phyloP scores from a whole-genome alignment of 305 asterid genomes.

The Nicotiana rustica region DNA sequence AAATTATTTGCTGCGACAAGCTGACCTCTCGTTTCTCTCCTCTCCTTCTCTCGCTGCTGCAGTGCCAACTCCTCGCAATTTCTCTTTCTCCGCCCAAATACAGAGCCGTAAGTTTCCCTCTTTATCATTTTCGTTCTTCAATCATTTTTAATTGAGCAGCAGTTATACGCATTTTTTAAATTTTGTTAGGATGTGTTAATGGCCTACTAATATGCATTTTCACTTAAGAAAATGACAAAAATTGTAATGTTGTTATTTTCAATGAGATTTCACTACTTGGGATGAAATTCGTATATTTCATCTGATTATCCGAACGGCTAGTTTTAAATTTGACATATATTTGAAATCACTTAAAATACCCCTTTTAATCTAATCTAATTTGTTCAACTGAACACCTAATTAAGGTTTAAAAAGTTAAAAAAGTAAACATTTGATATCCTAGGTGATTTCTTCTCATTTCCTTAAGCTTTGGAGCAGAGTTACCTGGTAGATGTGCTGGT shows the following conservation, averaged over 20 bases:
- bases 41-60: background rate
- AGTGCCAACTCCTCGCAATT: background rate
- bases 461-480: no score
- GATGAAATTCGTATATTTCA: conserved; percentile 9
- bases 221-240: background rate
- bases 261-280: background rate
- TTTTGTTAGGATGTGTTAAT: conserved; percentile 5
- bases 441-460: no score
- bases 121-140: background rate
- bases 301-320: background rate
- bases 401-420: background rate
- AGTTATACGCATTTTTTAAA: background rate
- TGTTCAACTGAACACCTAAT: background rate
- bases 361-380: background rate
- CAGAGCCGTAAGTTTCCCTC: background rate
- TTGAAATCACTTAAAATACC: background rate
- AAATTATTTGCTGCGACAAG: conserved; percentile 15
- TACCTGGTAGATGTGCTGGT: no score
- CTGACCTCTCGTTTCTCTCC: background rate
- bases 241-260: background rate
- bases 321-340: background rate
- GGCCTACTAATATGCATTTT: background rate
- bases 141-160: no score
- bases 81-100: background rate
- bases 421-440: no score